Conservation (phyloP, 2,329 filamentous ascomycete species). For the Huntiella abstrusa region DNA sequence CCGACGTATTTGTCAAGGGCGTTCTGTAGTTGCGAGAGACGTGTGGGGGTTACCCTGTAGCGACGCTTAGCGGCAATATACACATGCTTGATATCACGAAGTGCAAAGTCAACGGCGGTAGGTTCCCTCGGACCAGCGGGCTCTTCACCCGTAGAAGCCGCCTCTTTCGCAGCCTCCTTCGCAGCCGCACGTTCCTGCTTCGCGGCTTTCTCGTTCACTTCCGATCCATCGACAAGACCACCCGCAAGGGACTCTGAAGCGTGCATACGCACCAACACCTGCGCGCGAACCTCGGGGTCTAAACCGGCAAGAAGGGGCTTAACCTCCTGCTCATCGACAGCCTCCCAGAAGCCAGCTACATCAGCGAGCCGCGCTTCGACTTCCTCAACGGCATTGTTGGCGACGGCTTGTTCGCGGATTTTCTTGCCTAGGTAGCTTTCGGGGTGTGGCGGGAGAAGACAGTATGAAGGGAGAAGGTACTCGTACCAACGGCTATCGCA, state of each 20-base stretch:
- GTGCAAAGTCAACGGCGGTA: slow-evolving; percentile 41
- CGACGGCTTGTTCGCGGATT: slow-evolving; percentile 57
- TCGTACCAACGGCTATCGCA: slow-evolving; percentile 96
- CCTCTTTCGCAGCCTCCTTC: slow-evolving; percentile 11
- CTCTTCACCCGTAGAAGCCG: slow-evolving; percentile 13
- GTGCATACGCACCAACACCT: slow-evolving; percentile 45
- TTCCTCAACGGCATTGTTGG: slow-evolving; percentile 51
- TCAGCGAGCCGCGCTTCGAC: slow-evolving; percentile 55
- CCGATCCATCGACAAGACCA: slow-evolving; percentile 8
- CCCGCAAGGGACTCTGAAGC: slow-evolving; percentile 12
- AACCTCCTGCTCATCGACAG: slow-evolving; percentile 63
- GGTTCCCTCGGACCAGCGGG: slow-evolving; percentile 13
- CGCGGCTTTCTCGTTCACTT: slow-evolving; percentile 14
- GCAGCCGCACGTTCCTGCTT: slow-evolving; percentile 2
- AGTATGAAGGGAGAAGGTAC: slow-evolving; percentile 87
- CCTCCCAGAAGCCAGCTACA: slow-evolving; percentile 63
- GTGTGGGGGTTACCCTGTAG: slow-evolving; percentile 59
- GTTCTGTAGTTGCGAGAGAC: slow-evolving; percentile 56
- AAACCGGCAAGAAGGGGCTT: slow-evolving; percentile 47
- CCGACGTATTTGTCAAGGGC: slow-evolving; percentile 60
- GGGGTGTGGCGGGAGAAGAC: slow-evolving; percentile 79
- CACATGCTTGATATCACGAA: slow-evolving; percentile 55
- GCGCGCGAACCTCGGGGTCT: slow-evolving; percentile 42
- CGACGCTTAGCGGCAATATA: slow-evolving; percentile 67
- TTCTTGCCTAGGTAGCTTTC: slow-evolving; percentile 70